A percentile compares a stretch with the other conserved stretches of the same genome.
These are phyloP conservation scores for Syzygium aromaticum DNA, from an alignment of 345 rosid genomes.

Conservation along the genomic window DNA sequence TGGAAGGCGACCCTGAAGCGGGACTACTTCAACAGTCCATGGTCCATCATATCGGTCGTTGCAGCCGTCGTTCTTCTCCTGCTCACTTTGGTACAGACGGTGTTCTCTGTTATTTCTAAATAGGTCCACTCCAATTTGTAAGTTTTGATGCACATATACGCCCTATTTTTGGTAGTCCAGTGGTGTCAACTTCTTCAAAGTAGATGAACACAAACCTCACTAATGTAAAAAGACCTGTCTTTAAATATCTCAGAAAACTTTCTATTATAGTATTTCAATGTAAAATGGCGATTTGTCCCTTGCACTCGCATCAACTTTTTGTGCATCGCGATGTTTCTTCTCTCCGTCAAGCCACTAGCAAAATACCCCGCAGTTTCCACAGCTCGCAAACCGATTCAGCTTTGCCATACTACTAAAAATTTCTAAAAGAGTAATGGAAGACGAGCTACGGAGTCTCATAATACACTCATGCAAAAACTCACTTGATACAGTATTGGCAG, in stretches of 20 bases:
- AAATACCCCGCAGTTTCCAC: neutral
- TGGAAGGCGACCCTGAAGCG: conserved; percentile 10
- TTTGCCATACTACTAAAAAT: neutral
- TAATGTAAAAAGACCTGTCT: neutral
- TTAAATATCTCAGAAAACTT: neutral
- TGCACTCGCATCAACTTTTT: neutral
- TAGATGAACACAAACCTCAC: neutral
- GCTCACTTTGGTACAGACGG: neutral
- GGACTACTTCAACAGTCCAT: conserved; percentile 10
- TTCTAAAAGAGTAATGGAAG: neutral
- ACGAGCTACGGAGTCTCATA: neutral
- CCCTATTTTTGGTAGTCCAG: neutral
- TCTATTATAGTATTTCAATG: neutral
- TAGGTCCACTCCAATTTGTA: neutral
- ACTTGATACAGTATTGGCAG: neutral
- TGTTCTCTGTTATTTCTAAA: neutral
- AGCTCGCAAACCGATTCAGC: neutral
- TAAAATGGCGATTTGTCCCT: neutral
- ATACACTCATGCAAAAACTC: neutral
- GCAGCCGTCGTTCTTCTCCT: conserved; percentile 1
- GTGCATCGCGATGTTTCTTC: rapidly evolving
- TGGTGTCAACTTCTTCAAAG: neutral
- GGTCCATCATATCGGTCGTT: neutral
- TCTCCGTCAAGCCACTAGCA: neutral
- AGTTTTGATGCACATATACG: neutral